Evolutionary conservation across 768 basidiomycete species (phyloP), one percentile per base, ranked within the genome.

Genomic region (Collybia nuda): DNA sequence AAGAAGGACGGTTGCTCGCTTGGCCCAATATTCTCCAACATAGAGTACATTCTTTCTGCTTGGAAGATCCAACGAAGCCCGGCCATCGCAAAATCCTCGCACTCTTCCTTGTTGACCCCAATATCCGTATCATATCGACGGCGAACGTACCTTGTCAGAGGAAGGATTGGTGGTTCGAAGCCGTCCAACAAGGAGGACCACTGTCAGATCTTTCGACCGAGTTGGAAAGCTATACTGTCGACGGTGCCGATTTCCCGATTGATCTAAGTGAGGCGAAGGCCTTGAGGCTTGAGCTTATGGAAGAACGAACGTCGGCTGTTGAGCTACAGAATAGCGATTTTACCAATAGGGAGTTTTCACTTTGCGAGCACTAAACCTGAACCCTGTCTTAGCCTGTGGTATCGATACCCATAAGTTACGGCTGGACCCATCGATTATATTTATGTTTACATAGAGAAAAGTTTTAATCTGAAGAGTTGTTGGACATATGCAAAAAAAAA

Each of bases 111-210:
- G 57, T 61, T 18, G 60, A 61, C 41, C 54, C 55, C 9, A 52
- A 55, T 18, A 50, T 61, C 22, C 54, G 44, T 14, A 56, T 67
- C 23, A 52, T 60, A 14, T 66, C 64, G 8, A 60, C 63, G 0
- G 56, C 60, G 1, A 60, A 63, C 26, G 58, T 67, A 8, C 63
- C 63, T 1, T 64, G 60, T 17, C 67, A 68, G 46, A 57, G 58
- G 36, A 36, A 52, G 28, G 56, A 62, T 11, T 63, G 63, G 63
- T 60, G 61, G 56, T 21, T 32, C 2, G 55, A 57, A n/a, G 48
- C 44, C 6, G 35, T 63, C n/a, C 21, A 24, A 36, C 22, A 40
- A 21, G 40, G 47, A 24, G 50, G 36, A 9, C 44, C 50, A 6
- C 37, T 62, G 11, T 35, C 49, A 14, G 40, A 52, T 18, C 59